These are phyloP conservation scores for Gracilariopsis chorda DNA, from an alignment of 23 red algal species.

Conservation along the genomic window DNA sequence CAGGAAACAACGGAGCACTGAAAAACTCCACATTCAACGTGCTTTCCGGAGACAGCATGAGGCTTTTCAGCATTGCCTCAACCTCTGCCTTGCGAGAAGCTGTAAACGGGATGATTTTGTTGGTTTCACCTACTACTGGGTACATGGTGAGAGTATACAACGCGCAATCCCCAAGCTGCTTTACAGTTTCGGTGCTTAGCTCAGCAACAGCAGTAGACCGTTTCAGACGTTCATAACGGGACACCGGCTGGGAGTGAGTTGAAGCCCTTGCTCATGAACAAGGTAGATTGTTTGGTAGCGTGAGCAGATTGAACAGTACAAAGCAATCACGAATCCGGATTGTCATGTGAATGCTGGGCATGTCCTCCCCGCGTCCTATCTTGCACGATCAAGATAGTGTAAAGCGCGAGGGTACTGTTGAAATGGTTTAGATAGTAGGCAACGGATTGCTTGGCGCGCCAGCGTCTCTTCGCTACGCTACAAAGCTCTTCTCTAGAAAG, in stretches of 20 bases:
- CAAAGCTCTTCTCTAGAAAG: no score
- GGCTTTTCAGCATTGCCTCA: not conserved
- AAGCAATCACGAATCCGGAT: no score
- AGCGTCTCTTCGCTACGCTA: no score
- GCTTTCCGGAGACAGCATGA: not conserved
- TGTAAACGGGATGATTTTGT: not conserved
- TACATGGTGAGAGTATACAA: not conserved
- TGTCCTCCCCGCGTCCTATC: no score
- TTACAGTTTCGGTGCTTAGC: not conserved
- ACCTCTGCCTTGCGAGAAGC: not conserved
- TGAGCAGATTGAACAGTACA: no score
- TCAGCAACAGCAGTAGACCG: not conserved
- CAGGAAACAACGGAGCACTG: constrained; percentile 18
- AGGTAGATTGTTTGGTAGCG: no score
- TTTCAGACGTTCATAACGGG: not conserved
- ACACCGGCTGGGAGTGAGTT: not conserved
- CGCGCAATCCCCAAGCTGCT: not conserved
- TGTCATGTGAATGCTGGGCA: no score
- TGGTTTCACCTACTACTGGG: not conserved
- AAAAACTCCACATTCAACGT: not conserved
- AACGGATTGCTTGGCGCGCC: no score
- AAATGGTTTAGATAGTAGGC: no score
- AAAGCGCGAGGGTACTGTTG: no score
- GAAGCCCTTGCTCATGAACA: no score
- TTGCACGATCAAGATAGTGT: no score